Evolutionary conservation across 2,329 filamentous ascomycete species (phyloP), one percentile per base, ranked within the genome.

Genomic region (Sclerotinia nivalis): DNA sequence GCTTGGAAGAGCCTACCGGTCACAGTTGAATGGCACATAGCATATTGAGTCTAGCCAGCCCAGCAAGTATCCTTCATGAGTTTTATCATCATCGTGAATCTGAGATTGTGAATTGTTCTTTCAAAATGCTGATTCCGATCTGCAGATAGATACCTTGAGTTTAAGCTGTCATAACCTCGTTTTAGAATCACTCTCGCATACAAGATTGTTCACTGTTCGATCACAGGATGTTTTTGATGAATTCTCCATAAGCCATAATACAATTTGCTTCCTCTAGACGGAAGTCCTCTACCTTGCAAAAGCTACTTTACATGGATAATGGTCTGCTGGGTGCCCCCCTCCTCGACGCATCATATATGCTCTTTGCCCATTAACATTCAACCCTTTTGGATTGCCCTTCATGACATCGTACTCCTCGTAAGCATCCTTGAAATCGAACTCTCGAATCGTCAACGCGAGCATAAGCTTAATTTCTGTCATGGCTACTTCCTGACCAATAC

Each of bases 401-500:
- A 52, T 40, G 10, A 20, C 12, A 50, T 60, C 43, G 59, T 34
- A 60, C 31, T 61, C 66, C 22, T 68, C 45, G 18, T 68, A 61
- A 4, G 55, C 66, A 61, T 60, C 54, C 9, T 43, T 52, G 5
- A 69, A 47, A 62, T 64, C 43, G 22, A 71, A 71, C 10, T 70
- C 69, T 9, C 64, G 31, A 52, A 70, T n/a, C 34, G 69, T 70
- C 73, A 75, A 85, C 2, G 83, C 81, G 56, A 87, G 74, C 13
- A 84, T 81, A 50, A 84, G 77, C 70, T 81, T 82, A n/a, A 83
- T 77, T 76, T 87, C 85, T 37, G 73, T 74, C 79, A 84, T 82
- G 0, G 83, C 85, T 34, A 87, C 77, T 70, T 82, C 82, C 75
- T 88, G 85, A 0, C 86, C 87, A n/a, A 88, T 83, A 74, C 86